Evolutionary conservation across 2,329 filamentous ascomycete genomes (phyloP).

Genomic region (Cryphonectria naterciae): DNA sequence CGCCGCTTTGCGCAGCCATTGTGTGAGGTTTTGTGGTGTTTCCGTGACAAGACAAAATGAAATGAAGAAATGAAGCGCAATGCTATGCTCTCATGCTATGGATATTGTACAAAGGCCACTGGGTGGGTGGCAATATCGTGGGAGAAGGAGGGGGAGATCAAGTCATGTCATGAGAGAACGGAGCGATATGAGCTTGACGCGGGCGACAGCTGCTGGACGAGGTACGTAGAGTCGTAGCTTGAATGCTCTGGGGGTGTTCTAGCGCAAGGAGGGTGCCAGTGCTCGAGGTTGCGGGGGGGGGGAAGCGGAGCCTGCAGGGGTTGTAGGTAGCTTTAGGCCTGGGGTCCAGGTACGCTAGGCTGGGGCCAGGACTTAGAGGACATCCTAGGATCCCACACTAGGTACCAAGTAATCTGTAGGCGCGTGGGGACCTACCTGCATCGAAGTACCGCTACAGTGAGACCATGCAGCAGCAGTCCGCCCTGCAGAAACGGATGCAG

Average conservation of each 20-base stretch:
- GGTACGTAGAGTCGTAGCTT: neutral
- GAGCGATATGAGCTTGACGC: conserved; percentile 21
- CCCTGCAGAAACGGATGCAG: conserved; percentile 3
- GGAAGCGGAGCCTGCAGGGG: neutral
- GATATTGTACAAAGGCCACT: conserved; percentile 25
- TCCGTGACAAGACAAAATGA: conserved; percentile 20
- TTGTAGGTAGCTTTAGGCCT: neutral
- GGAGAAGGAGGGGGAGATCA: conserved; percentile 13
- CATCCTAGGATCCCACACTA: neutral
- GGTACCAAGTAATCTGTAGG: conserved; percentile 1
- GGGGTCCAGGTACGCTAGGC: conserved; percentile 9
- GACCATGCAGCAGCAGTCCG: neutral
- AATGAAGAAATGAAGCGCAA: conserved; percentile 15
- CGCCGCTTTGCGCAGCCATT: conserved; percentile 47
- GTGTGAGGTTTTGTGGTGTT: conserved; percentile 24
- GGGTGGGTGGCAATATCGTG: conserved; percentile 22
- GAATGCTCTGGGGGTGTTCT: conserved; percentile 11
- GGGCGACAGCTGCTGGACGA: neutral
- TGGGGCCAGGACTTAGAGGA: neutral
- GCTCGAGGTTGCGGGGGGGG: neutral
- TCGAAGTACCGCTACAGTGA: neutral
- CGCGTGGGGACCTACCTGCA: conserved; percentile 2
- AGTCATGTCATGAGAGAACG: conserved; percentile 14
- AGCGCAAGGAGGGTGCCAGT: neutral
- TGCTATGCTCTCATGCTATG: conserved; percentile 29